A percentile compares a stretch with the other conserved stretches of the same genome.
phyloP scores from a whole-genome alignment of 2,329 filamentous ascomycete genomes.

The Pseudodiploospora longispora region DNA sequence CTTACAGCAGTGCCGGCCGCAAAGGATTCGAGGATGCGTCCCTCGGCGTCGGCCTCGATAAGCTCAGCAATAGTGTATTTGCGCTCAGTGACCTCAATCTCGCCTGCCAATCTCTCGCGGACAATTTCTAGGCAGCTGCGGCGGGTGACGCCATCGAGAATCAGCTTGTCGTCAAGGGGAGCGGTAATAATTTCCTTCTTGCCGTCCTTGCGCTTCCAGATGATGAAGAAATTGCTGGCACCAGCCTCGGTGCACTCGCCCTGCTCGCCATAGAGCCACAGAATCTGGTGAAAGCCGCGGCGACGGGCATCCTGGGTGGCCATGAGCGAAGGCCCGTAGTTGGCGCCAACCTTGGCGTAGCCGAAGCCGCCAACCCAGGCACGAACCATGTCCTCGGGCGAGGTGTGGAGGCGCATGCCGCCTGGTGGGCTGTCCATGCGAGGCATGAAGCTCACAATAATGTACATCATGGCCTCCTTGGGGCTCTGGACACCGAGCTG shows the following conservation, averaged over 20 bases:
- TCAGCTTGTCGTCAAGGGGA: constrained; percentile 72
- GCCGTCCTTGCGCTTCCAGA: constrained; percentile 52
- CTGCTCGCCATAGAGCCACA: constrained; percentile 83
- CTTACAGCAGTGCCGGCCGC: constrained; percentile 77
- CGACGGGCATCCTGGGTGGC: constrained; percentile 67
- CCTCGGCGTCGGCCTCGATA: constrained; percentile 62
- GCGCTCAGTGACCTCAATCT: constrained; percentile 69
- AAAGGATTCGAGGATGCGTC: constrained; percentile 75
- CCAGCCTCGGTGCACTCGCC: constrained; percentile 82
- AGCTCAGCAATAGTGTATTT: constrained; percentile 77
- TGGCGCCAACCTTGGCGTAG: constrained; percentile 85
- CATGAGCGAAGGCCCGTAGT: constrained; percentile 79
- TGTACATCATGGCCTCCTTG: constrained; percentile 77
- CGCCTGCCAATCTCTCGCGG: constrained; percentile 49
- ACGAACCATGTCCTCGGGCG: constrained; percentile 72
- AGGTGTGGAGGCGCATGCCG: constrained; percentile 69
- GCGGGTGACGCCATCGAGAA: constrained; percentile 83
- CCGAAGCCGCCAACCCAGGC: constrained; percentile 93
- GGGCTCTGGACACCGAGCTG: constrained; percentile 76
- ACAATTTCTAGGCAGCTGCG: constrained; percentile 70
- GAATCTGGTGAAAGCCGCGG: constrained; percentile 75
- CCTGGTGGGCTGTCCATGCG: constrained; percentile 41
- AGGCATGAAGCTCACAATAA: constrained; percentile 62
- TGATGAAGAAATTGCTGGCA: constrained; percentile 84
- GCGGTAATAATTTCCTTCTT: constrained; percentile 69